Evolutionary conservation across 2,329 filamentous ascomycete species (phyloP), one percentile per base, ranked within the genome.

Genomic region (Didymella glomerata): DNA sequence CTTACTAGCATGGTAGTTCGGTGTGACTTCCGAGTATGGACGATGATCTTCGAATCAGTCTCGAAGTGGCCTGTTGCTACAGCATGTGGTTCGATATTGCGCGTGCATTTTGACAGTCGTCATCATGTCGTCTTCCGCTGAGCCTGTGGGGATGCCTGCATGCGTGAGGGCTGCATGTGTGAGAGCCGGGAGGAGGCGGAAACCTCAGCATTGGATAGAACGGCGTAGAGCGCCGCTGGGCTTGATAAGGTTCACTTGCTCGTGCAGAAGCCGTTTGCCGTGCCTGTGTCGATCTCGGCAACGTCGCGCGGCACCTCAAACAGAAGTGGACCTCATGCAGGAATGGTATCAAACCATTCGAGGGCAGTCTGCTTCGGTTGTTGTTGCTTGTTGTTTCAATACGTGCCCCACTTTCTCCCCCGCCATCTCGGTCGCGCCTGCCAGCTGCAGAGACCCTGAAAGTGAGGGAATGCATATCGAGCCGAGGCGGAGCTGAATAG

Each of bases 151-250:
- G 9, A 20, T 44, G 18, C 28, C 30, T n/a, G n/a, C 25, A 20
- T 30, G 20, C 25, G 30, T 11, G 13, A 18, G 4, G 18, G 25
- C 38, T 54, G 46, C 22, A 38, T 16, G 13, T 7, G n/a, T 27
- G 9, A 28, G 45, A 34, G 32, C 46, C 42, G 30, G 25, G 34
- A 25, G 22, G 20, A 28, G 5, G 28, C 25, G 7, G 30, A 16
- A 2, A 30, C 36, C 38, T 20, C 11, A 44, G 40, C 13, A 8
- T 18, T 32, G 45, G 40, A 40, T 27, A 50, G 40, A 40, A 28
- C 41, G 50, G 50, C 45, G 56, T 34, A 54, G 46, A 49, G 24
- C 41, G 51, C 50, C 46, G 32, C 36, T 14, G 32, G 30, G 34
- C 16, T 9, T 46, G 30, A 41, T 36, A 54, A 58, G 50, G 32